These are phyloP conservation scores for Clitopilus passeckerianus DNA, from an alignment of 768 basidiomycete genomes.

Conservation along the genomic window DNA sequence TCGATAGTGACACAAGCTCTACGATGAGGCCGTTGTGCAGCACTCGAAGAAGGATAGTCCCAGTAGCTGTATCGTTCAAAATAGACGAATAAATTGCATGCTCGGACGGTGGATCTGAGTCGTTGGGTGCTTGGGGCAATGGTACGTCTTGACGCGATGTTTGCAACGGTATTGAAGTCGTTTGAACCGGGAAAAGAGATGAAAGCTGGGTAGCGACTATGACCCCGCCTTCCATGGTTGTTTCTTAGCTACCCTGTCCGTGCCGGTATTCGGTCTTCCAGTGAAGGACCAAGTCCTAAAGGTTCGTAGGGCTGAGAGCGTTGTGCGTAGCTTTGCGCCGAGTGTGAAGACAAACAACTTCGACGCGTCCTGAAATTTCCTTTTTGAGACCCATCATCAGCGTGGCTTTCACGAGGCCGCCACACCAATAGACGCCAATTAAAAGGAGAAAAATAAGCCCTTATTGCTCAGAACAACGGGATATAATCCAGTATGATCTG, in stretches of 20 bases:
- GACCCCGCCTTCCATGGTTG: slow-evolving; percentile 31
- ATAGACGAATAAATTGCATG: slow-evolving; percentile 67
- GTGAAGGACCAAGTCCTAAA: not conserved
- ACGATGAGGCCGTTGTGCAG: slow-evolving; percentile 70
- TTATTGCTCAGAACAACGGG: not conserved
- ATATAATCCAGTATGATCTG: too few relatives aligned
- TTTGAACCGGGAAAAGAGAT: slow-evolving; percentile 51
- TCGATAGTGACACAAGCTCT: slow-evolving; percentile 73
- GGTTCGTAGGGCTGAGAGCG: not conserved
- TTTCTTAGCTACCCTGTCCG: not conserved
- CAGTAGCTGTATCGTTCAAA: slow-evolving; percentile 51
- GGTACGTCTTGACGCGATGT: slow-evolving; percentile 55
- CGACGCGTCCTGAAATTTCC: not conserved
- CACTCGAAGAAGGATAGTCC: slow-evolving; percentile 68
- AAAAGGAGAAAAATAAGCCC: not conserved
- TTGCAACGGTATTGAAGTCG: slow-evolving; percentile 47
- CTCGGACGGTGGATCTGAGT: slow-evolving; percentile 50
- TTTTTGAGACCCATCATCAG: not conserved
- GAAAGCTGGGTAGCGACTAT: slow-evolving; percentile 61
- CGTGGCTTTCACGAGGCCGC: slow-evolving; percentile 12
- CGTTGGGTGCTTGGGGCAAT: slow-evolving; percentile 34
- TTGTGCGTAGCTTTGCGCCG: not conserved
- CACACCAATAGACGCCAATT: slow-evolving; percentile 12
- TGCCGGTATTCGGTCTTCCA: not conserved
- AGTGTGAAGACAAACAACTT: not conserved